These are phyloP conservation scores for Entomortierella parvispora DNA, from an alignment of 192 early-diverging fungal genomes.

Conservation along the genomic window DNA sequence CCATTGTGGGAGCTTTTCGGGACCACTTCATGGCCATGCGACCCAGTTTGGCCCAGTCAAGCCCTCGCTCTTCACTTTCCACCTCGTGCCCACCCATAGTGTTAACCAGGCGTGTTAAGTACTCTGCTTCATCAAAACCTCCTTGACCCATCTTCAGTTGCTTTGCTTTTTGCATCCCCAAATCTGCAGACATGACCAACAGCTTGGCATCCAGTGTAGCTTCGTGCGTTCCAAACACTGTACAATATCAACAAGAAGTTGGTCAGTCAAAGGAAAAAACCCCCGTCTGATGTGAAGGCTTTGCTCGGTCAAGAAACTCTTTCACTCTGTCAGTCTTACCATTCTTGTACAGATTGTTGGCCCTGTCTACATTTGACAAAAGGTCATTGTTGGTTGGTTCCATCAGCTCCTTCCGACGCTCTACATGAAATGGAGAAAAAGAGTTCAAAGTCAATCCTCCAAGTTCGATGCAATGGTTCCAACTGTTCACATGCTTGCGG, in stretches of 20 bases:
- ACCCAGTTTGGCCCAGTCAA: conserved; percentile 74
- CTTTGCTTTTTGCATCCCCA: conserved; percentile 80
- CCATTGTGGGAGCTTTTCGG: conserved; percentile 70
- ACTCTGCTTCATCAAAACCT: conserved; percentile 83
- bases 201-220: conserved; percentile 89
- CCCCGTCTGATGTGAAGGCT: neutral
- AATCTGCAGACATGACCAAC: conserved; percentile 77
- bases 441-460: neutral
- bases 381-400: conserved; percentile 50
- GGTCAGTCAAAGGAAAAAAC: too few species aligned
- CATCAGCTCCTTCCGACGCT: conserved; percentile 50
- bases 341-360: neutral
- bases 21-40: conserved; percentile 61
- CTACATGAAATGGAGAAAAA: conserved; percentile 30
- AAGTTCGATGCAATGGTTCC: neutral
- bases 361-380: neutral
- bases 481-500: neutral
- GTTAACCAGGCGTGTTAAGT: conserved; percentile 68
- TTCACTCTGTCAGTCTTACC: too few species aligned
- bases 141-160: conserved; percentile 79
- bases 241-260: neutral
- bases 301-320: neutral
- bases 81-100: conserved; percentile 65
- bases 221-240: conserved; percentile 86
- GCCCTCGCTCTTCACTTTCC: conserved; percentile 48